phyloP scores from a whole-genome alignment of 2,329 filamentous ascomycete species.

The Atkinsonella hypoxylon region DNA sequence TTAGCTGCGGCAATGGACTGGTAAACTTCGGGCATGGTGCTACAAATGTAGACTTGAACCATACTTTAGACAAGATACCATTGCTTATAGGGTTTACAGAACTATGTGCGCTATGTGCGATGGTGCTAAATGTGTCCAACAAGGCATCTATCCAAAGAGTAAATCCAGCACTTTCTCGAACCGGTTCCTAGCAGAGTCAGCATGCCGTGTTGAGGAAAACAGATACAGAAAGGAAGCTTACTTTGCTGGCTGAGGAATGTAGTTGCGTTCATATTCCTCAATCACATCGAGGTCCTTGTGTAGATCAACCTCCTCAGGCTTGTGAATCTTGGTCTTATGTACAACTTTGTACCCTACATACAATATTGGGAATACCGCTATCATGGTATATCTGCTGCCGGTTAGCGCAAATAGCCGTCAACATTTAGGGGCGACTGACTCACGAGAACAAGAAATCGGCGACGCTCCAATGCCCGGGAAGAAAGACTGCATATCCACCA shows the following conservation, averaged over 20 bases:
- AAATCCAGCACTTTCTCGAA: conserved; percentile 13
- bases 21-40: too few species aligned
- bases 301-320: conserved; percentile 50
- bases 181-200: conserved; percentile 6
- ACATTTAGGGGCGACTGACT: conserved; percentile 24
- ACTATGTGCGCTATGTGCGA: not conserved
- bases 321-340: conserved; percentile 47
- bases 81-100: too few species aligned
- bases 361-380: conserved; percentile 56
- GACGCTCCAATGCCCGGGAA: conserved; percentile 51
- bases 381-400: conserved; percentile 50
- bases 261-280: conserved; percentile 55
- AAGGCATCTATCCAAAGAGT: conserved; percentile 9
- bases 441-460: conserved; percentile 62
- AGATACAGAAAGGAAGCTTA: conserved; percentile 20
- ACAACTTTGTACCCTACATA: conserved; percentile 61
- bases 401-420: not conserved
- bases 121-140: not conserved
- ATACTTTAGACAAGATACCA: too few species aligned
- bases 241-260: conserved; percentile 40
- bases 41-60: too few species aligned
- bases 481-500: conserved; percentile 64
- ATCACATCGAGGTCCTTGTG: conserved; percentile 50
- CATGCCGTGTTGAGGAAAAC: not conserved
- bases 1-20: too few species aligned